phyloP scores from a whole-genome alignment of 176 grass and related monocot species.

The Lolium multiflorum region DNA sequence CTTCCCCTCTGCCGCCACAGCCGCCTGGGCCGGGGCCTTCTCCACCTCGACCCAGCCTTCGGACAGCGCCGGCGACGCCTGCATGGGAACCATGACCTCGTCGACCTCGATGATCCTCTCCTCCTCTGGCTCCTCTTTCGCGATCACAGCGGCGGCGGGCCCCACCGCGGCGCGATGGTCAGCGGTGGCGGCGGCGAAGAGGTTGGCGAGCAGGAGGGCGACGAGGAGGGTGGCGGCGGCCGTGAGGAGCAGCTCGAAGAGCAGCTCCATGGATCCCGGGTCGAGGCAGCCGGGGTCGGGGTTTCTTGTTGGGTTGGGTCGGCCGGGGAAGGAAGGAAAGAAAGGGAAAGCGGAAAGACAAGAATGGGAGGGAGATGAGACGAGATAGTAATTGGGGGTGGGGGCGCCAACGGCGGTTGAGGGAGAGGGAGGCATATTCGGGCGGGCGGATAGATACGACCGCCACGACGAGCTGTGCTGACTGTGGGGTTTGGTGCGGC shows the following conservation, averaged over 20 bases:
- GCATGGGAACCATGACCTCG: constrained; percentile 17
- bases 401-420: constrained; percentile 55
- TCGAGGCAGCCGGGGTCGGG: not conserved
- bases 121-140: constrained; percentile 9
- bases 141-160: constrained; percentile 31
- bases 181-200: constrained; percentile 53
- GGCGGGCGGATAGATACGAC: constrained; percentile 52
- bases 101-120: constrained; percentile 55
- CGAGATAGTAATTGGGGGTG: constrained; percentile 8
- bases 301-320: constrained; percentile 35
- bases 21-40: constrained; percentile 9
- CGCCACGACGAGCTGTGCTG: constrained; percentile 36
- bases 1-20: not conserved
- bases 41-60: constrained; percentile 52
- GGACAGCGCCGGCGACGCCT: not conserved
- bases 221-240: constrained; percentile 65
- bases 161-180: constrained; percentile 29
- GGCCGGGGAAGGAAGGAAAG: not conserved
- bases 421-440: constrained; percentile 61
- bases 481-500: not conserved
- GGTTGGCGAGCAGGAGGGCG: constrained; percentile 66
- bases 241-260: constrained; percentile 78
- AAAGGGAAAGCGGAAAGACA: constrained; percentile 23
- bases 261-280: constrained; percentile 56
- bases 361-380: not conserved